A percentile compares a stretch with the other conserved stretches of the same genome.
Conservation (phyloP, 129 eudicot species). For the Rutidosis leptorrhynchoides region DNA sequence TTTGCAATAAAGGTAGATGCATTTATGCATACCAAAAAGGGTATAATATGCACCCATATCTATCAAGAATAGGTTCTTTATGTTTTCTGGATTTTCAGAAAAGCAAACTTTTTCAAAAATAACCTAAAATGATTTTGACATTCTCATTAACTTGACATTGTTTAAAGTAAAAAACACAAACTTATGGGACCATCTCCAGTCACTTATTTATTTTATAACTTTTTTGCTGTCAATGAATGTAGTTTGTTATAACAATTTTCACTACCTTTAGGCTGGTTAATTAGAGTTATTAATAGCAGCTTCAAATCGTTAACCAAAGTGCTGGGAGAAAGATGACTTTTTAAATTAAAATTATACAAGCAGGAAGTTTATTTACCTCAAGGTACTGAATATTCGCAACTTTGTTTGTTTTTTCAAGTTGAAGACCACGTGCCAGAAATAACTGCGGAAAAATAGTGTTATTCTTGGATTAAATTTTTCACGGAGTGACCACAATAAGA, state of each 20-base stretch:
- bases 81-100: slow-evolving; percentile 28
- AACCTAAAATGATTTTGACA: slow-evolving; percentile 2
- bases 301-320: background rate
- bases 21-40: slow-evolving; percentile 28
- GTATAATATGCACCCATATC: slow-evolving; percentile 26
- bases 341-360: background rate
- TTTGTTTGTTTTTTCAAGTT: slow-evolving; percentile 71
- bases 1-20: slow-evolving; percentile 37
- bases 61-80: slow-evolving; percentile 37
- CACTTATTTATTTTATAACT: slow-evolving; percentile 10
- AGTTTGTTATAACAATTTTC: slow-evolving; percentile 13
- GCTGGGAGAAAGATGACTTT: background rate
- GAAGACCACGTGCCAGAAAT: slow-evolving; percentile 69
- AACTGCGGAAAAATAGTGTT: slow-evolving; percentile 34
- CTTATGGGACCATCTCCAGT: slow-evolving; percentile 27
- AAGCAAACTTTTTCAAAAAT: slow-evolving; percentile 20
- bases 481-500: slow-evolving; percentile 2
- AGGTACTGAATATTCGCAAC: slow-evolving; percentile 55
- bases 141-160: slow-evolving; percentile 17
- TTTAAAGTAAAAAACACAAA: slow-evolving; percentile 1
- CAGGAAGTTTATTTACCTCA: slow-evolving; percentile 41
- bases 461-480: background rate
- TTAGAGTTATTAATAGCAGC: background rate
- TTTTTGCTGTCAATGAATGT: slow-evolving; percentile 16
- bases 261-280: background rate